phyloP scores from a whole-genome alignment of 2,329 filamentous ascomycete genomes.

The Xylariales sp. region DNA sequence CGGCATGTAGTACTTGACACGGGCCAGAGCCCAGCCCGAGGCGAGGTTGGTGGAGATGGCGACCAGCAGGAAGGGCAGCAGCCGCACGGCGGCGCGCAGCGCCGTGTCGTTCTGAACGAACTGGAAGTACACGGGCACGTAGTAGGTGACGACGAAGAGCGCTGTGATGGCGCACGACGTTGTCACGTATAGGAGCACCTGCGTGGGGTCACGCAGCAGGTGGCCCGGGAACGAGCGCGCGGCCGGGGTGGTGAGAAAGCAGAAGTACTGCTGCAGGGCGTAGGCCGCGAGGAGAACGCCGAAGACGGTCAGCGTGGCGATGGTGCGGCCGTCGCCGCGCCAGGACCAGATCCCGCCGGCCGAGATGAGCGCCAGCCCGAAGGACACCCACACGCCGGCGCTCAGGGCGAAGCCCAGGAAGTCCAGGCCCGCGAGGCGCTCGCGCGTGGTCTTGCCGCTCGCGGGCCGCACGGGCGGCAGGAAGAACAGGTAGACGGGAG shows the following conservation, averaged over 20 bases:
- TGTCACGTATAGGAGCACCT: conserved; percentile 33
- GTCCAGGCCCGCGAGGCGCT: conserved; percentile 32
- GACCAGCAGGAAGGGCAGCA: conserved; percentile 34
- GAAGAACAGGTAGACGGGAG: conserved; percentile 22
- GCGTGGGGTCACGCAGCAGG: not conserved
- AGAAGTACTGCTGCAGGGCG: conserved; percentile 36
- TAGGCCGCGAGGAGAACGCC: conserved; percentile 38
- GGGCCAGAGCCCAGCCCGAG: conserved; percentile 15
- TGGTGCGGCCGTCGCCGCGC: conserved; percentile 35
- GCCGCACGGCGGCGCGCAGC: conserved; percentile 33
- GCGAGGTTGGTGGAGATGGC: conserved; percentile 27
- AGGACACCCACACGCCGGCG: conserved; percentile 30
- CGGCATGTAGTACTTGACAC: conserved; percentile 25
- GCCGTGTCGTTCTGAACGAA: conserved; percentile 36
- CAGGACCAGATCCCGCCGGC: conserved; percentile 46
- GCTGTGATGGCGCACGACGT: conserved; percentile 19
- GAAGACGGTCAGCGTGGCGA: conserved; percentile 40
- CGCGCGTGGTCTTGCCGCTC: conserved; percentile 9
- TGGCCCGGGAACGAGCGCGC: conserved; percentile 41
- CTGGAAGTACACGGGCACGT: conserved; percentile 49
- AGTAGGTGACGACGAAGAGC: conserved; percentile 34
- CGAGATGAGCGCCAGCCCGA: conserved; percentile 46
- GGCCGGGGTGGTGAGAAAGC: conserved; percentile 32
- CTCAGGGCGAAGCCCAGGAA: conserved; percentile 38
- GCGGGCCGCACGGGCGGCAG: conserved; percentile 19